Evolutionary conservation across 2,329 filamentous ascomycete genomes (phyloP).

Genomic region (Arachnomyces sp.): DNA sequence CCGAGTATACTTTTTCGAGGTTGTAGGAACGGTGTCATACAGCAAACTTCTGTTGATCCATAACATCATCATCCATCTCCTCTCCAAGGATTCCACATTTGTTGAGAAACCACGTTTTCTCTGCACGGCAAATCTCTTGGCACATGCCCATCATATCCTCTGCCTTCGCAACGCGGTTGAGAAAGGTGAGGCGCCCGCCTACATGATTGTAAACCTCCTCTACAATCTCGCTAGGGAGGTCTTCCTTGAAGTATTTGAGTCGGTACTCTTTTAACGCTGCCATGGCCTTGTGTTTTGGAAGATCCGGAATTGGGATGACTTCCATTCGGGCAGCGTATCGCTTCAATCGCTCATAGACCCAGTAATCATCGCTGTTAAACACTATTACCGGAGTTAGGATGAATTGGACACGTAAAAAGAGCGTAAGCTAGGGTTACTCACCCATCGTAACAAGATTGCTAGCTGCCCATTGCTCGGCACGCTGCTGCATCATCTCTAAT

Average conservation of each 20-base stretch:
- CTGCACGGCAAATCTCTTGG: conserved; percentile 59
- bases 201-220: conserved; percentile 78
- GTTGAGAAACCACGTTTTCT: conserved; percentile 73
- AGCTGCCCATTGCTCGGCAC: conserved; percentile 93
- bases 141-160: conserved; percentile 71
- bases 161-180: conserved; percentile 85
- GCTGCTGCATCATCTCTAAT: conserved; percentile 88
- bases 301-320: conserved; percentile 74
- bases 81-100: conserved; percentile 67
- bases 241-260: conserved; percentile 64
- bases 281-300: conserved; percentile 70
- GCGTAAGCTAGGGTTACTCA: conserved; percentile 14
- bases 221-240: conserved; percentile 44
- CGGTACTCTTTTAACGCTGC: conserved; percentile 71
- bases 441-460: conserved; percentile 72
- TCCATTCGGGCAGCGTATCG: conserved; percentile 91
- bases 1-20: neutral
- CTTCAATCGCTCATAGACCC: conserved; percentile 94
- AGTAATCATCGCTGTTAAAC: conserved; percentile 96
- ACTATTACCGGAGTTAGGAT: conserved; percentile 44
- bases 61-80: conserved; percentile 91
- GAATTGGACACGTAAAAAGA: neutral
- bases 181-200: conserved; percentile 77
- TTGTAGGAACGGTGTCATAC: conserved; percentile 50
- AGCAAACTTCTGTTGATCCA: conserved; percentile 95